Base-by-base conservation (phyloP, 306 rosid genomes). In the Aeschynomene evenia region DNA sequence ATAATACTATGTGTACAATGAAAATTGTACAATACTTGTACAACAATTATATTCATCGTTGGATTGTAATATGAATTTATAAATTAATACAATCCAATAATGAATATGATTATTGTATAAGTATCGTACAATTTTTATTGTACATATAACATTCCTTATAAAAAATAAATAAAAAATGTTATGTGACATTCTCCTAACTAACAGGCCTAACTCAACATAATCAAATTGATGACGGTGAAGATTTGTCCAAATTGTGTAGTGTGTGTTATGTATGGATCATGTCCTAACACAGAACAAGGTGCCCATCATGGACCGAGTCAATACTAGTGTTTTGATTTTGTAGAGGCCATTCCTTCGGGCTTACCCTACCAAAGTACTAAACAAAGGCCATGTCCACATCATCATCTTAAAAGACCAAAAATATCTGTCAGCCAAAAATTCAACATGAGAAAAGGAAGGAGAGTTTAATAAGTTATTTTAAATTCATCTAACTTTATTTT, bases 121-220 rank as follows among this genome's bases (percentile, higher is more conserved):
- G n/a, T n/a, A n/a, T n/a, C n/a, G n/a, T n/a, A n/a, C n/a, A n/a
- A n/a, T n/a, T n/a, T n/a, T n/a, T n/a, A n/a, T n/a, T n/a, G n/a
- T n/a, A n/a, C n/a, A n/a, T n/a, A n/a, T n/a, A n/a, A n/a, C n/a
- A n/a, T n/a, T n/a, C n/a, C n/a, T n/a, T n/a, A n/a, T n/a, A n/a
- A n/a, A n/a, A n/a, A n/a, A n/a, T n/a, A n/a, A n/a, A n/a, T n/a
- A n/a, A n/a, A n/a, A n/a, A 55, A 22, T 65, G 39, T 0, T 45
- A 56, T 7, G 53, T 75, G 79, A 75, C 79, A 0, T 54, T 11
- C 58, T 39, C 70, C 75, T 68, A 68, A 67, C 56, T 31, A n/a
- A 34, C 48, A 14, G 13, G 43, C 75, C 75, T 68, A 60, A 76
- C 68, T 59, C n/a, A n/a, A 14, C 39, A 4, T 52, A 20, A 26